Conservation (phyloP, 2,329 filamentous ascomycete species). For the Paecilomyces dactylethromorphus region DNA sequence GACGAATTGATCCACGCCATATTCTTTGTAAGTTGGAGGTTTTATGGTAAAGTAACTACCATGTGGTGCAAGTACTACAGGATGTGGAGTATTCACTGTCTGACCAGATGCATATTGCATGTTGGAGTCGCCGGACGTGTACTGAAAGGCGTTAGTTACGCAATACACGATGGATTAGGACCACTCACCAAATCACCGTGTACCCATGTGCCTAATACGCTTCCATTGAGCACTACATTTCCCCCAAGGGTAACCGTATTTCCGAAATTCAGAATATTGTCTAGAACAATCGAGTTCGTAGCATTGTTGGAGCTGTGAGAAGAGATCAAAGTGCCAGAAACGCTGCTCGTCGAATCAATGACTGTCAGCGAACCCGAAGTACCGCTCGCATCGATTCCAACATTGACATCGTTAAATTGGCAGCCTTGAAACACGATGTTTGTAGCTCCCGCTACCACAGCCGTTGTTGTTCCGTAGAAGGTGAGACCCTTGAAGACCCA, state of each 20-base stretch:
- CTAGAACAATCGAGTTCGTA: slow-evolving; percentile 20
- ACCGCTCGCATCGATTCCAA: slow-evolving; percentile 21
- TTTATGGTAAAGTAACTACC: slow-evolving; percentile 36
- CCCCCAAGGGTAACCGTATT: slow-evolving; percentile 23
- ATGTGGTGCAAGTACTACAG: slow-evolving; percentile 23
- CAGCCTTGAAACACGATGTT: slow-evolving; percentile 20
- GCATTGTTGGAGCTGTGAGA: slow-evolving; percentile 24
- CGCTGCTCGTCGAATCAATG: slow-evolving; percentile 19
- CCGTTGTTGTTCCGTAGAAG: slow-evolving; percentile 55
- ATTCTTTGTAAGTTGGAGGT: slow-evolving; percentile 41
- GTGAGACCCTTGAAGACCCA: slow-evolving; percentile 41
- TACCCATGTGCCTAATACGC: slow-evolving; percentile 23
- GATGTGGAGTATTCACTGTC: slow-evolving; percentile 22
- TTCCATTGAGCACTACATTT: slow-evolving; percentile 11
- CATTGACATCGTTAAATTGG: slow-evolving; percentile 19
- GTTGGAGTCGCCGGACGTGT: slow-evolving; percentile 8
- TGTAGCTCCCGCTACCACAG: slow-evolving; percentile 36
- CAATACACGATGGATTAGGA: neutral
- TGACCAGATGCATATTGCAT: slow-evolving; percentile 24
- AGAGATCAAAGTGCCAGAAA: slow-evolving; percentile 17
- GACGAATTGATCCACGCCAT: slow-evolving; percentile 34
- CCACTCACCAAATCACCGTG: slow-evolving; percentile 22
- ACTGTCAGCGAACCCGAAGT: slow-evolving; percentile 21
- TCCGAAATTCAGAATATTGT: slow-evolving; percentile 17
- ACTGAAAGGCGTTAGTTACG: slow-evolving; percentile 1